These are phyloP conservation scores for Boletus sp. DNA, from an alignment of 1,284 basidiomycete species.

Conservation along the genomic window DNA sequence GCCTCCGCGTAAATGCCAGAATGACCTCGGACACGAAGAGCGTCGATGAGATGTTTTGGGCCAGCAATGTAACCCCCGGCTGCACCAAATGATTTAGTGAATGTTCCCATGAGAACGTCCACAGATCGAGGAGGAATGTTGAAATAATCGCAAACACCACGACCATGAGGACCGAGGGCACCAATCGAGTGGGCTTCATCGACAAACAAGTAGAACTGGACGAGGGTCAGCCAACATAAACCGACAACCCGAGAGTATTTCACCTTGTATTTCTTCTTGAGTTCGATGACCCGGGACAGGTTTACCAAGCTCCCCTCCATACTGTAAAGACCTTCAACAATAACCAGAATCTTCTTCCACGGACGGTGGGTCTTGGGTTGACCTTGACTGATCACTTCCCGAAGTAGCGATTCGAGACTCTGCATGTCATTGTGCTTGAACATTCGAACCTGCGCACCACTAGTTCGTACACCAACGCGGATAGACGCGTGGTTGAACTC, in stretches of 20 bases:
- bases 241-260: slow-evolving; percentile 12
- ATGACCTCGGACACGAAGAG: slow-evolving; percentile 80
- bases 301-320: slow-evolving; percentile 97
- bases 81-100: slow-evolving; percentile 98
- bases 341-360: slow-evolving; percentile 97
- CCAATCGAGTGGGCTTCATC: slow-evolving; percentile 99
- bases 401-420: slow-evolving; percentile 75
- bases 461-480: slow-evolving; percentile 87
- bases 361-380: slow-evolving; percentile 96
- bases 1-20: slow-evolving; percentile 88
- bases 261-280: slow-evolving; percentile 97
- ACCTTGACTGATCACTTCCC: slow-evolving; percentile 94
- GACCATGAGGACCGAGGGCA: slow-evolving; percentile 89
- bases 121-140: slow-evolving; percentile 76
- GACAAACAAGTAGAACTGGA: slow-evolving; percentile 90
- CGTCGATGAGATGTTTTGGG: slow-evolving; percentile 74
- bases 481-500: slow-evolving; percentile 97
- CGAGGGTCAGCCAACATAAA: slow-evolving; percentile 9
- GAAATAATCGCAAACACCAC: slow-evolving; percentile 96
- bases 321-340: slow-evolving; percentile 95
- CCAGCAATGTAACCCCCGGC: slow-evolving; percentile 95
- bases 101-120: slow-evolving; percentile 98
- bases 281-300: slow-evolving; percentile 77
- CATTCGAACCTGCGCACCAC: slow-evolving; percentile 85
- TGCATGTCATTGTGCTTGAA: slow-evolving; percentile 98